A percentile compares a stretch with the other conserved stretches of the same genome.
These are phyloP conservation scores for Pythium rishiriense DNA, from an alignment of 352 stramenopile species.

Conservation along the genomic window DNA sequence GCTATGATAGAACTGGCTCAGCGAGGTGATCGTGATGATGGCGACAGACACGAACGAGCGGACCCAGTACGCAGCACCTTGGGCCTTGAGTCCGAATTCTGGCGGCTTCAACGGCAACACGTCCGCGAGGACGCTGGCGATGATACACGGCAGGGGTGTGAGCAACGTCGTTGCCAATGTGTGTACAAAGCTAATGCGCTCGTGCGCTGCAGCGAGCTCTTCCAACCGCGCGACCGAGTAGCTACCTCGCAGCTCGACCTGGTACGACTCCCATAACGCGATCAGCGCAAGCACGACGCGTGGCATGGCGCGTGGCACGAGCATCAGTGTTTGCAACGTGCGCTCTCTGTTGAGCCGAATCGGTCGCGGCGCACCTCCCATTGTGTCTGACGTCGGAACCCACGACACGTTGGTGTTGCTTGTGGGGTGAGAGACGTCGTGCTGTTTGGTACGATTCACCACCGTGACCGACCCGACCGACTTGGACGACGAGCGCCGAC, in stretches of 20 bases:
- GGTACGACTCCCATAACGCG: slow-evolving; percentile 9
- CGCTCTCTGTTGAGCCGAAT: neutral
- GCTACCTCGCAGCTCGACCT: slow-evolving; percentile 17
- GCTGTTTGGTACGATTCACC: too few relatives aligned
- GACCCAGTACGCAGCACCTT: slow-evolving; percentile 6
- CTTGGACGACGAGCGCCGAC: too few relatives aligned
- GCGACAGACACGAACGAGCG: slow-evolving; percentile 4
- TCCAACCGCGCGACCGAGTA: slow-evolving; percentile 12
- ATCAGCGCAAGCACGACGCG: neutral
- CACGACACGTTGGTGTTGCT: too few relatives aligned
- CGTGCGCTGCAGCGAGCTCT: neutral
- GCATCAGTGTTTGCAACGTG: neutral
- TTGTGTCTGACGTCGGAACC: too few relatives aligned
- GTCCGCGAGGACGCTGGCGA: slow-evolving; percentile 7
- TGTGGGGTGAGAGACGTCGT: too few relatives aligned
- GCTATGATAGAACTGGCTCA: neutral
- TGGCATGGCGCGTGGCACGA: neutral
- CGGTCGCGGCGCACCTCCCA: neutral
- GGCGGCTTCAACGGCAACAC: neutral
- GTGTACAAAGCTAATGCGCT: neutral
- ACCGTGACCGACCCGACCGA: too few relatives aligned
- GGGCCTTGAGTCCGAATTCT: neutral
- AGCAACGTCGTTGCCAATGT: neutral
- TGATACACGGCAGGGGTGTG: slow-evolving; percentile 2
- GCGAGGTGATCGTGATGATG: neutral